Percentiles rank a stretch among this genome's conserved stretches.
phyloP scores from a whole-genome alignment of 2,329 filamentous ascomycete genomes.

The Xylariaceae sp. region DNA sequence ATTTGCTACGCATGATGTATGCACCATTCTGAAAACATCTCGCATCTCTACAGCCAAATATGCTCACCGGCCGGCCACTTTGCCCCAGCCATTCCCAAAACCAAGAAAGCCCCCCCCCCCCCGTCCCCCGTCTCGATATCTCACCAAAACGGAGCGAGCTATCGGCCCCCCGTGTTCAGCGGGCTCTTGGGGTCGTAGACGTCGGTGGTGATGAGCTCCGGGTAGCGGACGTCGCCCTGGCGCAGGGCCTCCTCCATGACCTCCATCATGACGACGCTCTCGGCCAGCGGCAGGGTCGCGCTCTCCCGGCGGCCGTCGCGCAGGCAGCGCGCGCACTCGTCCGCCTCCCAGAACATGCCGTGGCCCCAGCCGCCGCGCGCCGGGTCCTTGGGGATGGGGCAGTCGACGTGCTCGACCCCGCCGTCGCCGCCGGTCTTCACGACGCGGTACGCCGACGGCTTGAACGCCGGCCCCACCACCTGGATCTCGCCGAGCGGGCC shows the following conservation, averaged over 20 bases:
- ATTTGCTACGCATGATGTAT: too few species aligned
- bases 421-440: constrained; percentile 45
- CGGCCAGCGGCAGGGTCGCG: constrained; percentile 58
- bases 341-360: constrained; percentile 86
- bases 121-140: too few species aligned
- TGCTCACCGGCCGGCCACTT: too few species aligned
- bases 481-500: constrained; percentile 77
- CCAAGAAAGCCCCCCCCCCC: too few species aligned
- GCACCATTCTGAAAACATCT: too few species aligned
- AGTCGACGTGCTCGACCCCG: constrained; percentile 43
- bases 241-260: constrained; percentile 49
- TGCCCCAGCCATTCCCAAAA: too few species aligned
- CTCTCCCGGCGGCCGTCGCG: constrained; percentile 73
- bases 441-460: constrained; percentile 58
- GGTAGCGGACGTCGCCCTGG: constrained; percentile 47
- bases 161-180: constrained; percentile 40
- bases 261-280: constrained; percentile 83
- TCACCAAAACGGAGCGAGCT: too few species aligned
- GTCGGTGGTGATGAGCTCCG: constrained; percentile 48
- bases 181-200: constrained; percentile 53
- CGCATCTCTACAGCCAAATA: too few species aligned
- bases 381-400: constrained; percentile 44
- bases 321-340: constrained; percentile 68
- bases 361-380: constrained; percentile 51
- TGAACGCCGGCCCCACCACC: constrained; percentile 63